These are phyloP conservation scores for Rhodotorula kratochvilovae DNA, from an alignment of 768 basidiomycete species.

Conservation along the genomic window DNA sequence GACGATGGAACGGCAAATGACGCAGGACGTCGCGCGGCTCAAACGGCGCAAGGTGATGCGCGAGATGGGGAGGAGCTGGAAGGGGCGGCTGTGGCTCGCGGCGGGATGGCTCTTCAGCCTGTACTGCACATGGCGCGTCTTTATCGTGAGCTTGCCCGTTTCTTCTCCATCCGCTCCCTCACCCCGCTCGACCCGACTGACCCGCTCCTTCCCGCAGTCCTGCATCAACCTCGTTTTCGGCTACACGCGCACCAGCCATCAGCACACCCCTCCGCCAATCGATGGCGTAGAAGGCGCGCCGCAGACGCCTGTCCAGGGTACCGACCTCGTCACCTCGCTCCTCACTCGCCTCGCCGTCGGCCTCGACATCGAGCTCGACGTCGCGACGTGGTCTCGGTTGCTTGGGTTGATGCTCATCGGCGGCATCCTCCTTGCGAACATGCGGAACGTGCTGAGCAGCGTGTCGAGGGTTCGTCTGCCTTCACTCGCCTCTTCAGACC, in stretches of 20 bases:
- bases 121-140: slow-evolving; percentile 42
- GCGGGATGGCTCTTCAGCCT: slow-evolving; percentile 41
- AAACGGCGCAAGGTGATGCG: slow-evolving; percentile 34
- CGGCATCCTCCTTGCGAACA: slow-evolving; percentile 44
- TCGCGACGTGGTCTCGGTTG: slow-evolving; percentile 41
- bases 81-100: slow-evolving; percentile 35
- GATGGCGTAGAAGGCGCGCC: not conserved
- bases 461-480: slow-evolving; percentile 37
- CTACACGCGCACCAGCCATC: slow-evolving; percentile 30
- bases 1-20: slow-evolving; percentile 41
- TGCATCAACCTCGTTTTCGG: slow-evolving; percentile 42
- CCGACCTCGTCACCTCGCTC: slow-evolving; percentile 40
- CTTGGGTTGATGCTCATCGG: slow-evolving; percentile 40
- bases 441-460: slow-evolving; percentile 41
- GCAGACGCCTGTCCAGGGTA: not conserved
- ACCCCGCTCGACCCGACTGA: not conserved
- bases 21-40: slow-evolving; percentile 36
- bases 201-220: slow-evolving; percentile 16
- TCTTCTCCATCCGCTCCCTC: too few species aligned
- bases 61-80: slow-evolving; percentile 40
- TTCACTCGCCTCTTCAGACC: too few species aligned
- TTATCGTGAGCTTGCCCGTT: slow-evolving; percentile 27
- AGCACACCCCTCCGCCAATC: not conserved
- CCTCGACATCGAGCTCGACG: slow-evolving; percentile 40
- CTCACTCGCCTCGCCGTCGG: slow-evolving; percentile 33